These are phyloP conservation scores for Entomophthora muscae DNA, from an alignment of 371 early-diverging fungal genomes.

Conservation along the genomic window DNA sequence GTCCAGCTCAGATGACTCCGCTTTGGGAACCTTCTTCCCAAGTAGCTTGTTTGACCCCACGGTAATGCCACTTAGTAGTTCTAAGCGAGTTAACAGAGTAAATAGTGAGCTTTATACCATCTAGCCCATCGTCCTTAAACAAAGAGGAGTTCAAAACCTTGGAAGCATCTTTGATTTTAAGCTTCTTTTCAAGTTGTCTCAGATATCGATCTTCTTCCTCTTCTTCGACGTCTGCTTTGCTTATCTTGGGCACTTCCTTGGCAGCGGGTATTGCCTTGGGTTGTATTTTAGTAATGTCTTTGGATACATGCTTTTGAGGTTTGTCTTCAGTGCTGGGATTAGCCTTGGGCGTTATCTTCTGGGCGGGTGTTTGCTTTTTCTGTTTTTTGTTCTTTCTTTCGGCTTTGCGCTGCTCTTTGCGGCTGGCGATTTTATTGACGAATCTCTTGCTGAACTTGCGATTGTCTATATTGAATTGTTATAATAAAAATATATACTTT, in stretches of 20 bases:
- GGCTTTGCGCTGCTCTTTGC: background rate
- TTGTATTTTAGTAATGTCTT: too few relatives aligned
- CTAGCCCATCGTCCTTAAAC: constrained; percentile 15
- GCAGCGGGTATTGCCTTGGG: too few relatives aligned
- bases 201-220: constrained; percentile 56
- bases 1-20: constrained; percentile 11
- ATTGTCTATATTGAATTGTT: background rate
- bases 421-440: background rate
- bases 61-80: constrained; percentile 22
- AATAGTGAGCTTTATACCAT: background rate
- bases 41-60: constrained; percentile 18
- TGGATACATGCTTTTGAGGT: too few relatives aligned
- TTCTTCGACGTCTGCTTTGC: constrained; percentile 18
- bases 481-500: too few relatives aligned
- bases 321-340: too few relatives aligned
- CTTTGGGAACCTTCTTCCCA: constrained; percentile 10
- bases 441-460: background rate
- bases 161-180: constrained; percentile 36
- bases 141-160: constrained; percentile 24
- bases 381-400: background rate
- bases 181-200: constrained; percentile 53
- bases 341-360: too few relatives aligned
- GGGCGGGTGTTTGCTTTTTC: too few relatives aligned
- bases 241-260: constrained; percentile 9
- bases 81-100: constrained; percentile 14